Conservation (phyloP, 768 basidiomycete species). For the Amyloporia xantha region DNA sequence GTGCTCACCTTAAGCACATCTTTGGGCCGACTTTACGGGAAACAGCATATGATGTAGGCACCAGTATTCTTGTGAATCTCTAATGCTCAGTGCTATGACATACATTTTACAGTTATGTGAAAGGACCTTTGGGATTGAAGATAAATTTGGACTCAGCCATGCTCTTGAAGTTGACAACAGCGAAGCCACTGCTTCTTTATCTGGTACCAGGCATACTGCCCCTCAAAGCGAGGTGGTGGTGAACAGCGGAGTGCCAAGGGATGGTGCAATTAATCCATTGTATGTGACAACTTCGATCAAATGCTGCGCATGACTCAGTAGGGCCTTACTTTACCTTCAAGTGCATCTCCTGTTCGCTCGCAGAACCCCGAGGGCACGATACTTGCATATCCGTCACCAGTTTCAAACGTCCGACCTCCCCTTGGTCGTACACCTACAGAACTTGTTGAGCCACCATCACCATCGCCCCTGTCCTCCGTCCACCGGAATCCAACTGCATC, state of each 20-base stretch:
- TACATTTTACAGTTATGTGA: not conserved
- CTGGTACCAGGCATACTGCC: not conserved
- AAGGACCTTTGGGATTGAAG: not conserved
- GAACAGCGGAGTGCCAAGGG: not conserved
- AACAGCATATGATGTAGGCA: not conserved
- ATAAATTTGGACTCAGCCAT: not conserved
- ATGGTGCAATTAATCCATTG: not conserved
- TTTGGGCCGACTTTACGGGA: not conserved
- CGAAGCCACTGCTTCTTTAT: not conserved
- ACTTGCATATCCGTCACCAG: not conserved
- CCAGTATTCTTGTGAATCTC: not conserved
- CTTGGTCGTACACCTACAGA: not conserved
- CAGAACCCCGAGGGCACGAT: not conserved
- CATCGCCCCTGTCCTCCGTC: not conserved
- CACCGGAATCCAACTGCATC: not conserved
- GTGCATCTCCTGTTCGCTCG: not conserved
- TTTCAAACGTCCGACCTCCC: not conserved
- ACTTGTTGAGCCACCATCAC: not conserved
- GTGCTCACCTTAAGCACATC: not conserved
- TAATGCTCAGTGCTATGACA: not conserved
- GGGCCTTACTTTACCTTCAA: not conserved
- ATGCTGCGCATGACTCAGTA: too few species aligned
- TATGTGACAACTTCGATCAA: too few species aligned
- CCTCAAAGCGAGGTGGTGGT: not conserved
- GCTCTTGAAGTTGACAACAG: not conserved